Conservation (phyloP, 2,329 filamentous ascomycete genomes). For the Clathrospora elynae region DNA sequence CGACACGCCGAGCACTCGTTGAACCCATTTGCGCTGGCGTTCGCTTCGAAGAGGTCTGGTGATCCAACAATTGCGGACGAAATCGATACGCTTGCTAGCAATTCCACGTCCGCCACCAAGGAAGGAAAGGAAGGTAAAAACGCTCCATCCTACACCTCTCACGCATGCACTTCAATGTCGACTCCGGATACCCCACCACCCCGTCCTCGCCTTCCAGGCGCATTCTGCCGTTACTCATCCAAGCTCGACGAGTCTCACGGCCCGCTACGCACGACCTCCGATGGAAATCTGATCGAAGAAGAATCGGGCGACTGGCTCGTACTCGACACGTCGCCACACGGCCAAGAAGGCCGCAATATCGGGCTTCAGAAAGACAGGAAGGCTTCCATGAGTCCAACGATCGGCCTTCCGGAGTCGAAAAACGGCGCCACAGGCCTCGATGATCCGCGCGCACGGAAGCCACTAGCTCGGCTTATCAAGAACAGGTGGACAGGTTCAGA, state of each 20-base stretch:
- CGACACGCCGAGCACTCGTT: neutral
- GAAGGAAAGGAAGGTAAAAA: neutral
- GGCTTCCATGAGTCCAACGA: neutral
- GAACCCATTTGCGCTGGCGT: neutral
- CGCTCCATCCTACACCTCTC: neutral
- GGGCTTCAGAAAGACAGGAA: neutral
- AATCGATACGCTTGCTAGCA: neutral
- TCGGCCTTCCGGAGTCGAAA: conserved; percentile 12
- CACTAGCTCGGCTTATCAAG: neutral
- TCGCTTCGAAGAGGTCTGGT: neutral
- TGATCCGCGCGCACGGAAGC: conserved; percentile 5
- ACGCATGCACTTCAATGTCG: neutral
- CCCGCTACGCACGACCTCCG: conserved; percentile 6
- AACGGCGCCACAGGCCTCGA: conserved; percentile 16
- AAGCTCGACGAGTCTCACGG: conserved; percentile 5
- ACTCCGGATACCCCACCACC: neutral
- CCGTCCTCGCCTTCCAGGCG: conserved; percentile 2
- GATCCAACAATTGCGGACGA: neutral
- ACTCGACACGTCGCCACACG: conserved; percentile 8
- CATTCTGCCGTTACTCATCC: conserved; percentile 1
- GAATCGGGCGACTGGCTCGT: conserved; percentile 15
- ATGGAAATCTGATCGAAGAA: conserved; percentile 12
- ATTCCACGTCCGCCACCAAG: neutral
- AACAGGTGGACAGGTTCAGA: neutral
- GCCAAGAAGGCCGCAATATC: neutral